phyloP scores from a whole-genome alignment of 1,139 yeast species.

The Geotrichum siamense region DNA sequence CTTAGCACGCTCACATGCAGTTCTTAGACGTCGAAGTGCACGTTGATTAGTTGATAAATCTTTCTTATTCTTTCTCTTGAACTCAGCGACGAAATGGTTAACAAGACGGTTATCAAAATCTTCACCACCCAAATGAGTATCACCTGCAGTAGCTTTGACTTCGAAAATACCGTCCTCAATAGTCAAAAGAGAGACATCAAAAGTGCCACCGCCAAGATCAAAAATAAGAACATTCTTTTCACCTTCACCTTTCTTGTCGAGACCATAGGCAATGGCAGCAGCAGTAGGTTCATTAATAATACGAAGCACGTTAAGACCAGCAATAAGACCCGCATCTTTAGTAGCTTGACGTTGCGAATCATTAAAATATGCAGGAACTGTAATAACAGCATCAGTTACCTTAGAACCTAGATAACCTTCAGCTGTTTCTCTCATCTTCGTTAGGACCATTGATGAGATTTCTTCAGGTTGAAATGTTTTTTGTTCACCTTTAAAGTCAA shows the following conservation, averaged over 20 bases:
- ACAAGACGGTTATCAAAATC: conserved; percentile 95
- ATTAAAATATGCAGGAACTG: too few species aligned
- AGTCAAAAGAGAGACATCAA: too few species aligned
- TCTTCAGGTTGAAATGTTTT: conserved; percentile 94
- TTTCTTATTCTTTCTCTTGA: conserved; percentile 93
- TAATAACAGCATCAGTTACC: conserved; percentile 83
- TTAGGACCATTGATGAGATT: too few species aligned
- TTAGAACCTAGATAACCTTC: conserved; percentile 82
- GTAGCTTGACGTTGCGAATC: too few species aligned
- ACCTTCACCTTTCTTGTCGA: conserved; percentile 81
- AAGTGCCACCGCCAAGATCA: too few species aligned
- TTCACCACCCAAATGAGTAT: too few species aligned
- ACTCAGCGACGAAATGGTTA: conserved; percentile 88
- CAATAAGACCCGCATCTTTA: too few species aligned
- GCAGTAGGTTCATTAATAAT: conserved; percentile 98
- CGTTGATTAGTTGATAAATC: conserved; percentile 89
- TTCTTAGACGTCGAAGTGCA: conserved; percentile 97
- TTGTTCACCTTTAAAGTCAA: conserved; percentile 86
- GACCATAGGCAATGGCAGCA: conserved; percentile 96
- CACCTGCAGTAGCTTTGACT: conserved; percentile 99
- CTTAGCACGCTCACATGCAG: conserved; percentile 99
- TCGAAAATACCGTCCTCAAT: too few species aligned
- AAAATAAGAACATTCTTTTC: too few species aligned
- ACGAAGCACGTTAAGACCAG: too few species aligned
- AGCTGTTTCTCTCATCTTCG: conserved; percentile 90